phyloP scores from a whole-genome alignment of 2,329 filamentous ascomycete genomes.

The Tolypocladium amazonense region DNA sequence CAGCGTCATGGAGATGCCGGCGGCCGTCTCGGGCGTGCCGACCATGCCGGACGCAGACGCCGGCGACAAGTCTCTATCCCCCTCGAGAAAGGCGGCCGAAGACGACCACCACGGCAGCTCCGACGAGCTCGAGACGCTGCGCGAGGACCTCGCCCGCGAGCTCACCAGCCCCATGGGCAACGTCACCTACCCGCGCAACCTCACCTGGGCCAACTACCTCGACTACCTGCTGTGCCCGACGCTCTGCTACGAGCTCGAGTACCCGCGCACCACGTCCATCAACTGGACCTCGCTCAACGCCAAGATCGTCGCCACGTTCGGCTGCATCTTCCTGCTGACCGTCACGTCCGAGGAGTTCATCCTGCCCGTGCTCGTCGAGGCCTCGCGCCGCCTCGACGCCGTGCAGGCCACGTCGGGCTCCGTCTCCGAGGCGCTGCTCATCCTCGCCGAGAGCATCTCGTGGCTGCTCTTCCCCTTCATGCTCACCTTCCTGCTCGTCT shows the following conservation, averaged over 20 bases:
- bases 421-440: constrained; percentile 58
- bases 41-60: constrained; percentile 5
- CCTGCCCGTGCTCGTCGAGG: constrained; percentile 73
- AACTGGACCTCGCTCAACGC: constrained; percentile 73
- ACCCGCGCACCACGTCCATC: constrained; percentile 67
- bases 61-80: constrained; percentile 1
- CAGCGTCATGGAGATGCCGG: constrained; percentile 23
- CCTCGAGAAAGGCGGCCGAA: not conserved
- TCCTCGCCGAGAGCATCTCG: constrained; percentile 82
- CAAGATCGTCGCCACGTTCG: constrained; percentile 84
- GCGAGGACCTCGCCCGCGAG: constrained; percentile 81
- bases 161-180: constrained; percentile 83
- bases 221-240: constrained; percentile 91
- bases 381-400: constrained; percentile 40
- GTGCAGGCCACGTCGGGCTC: constrained; percentile 17
- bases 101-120: constrained; percentile 14
- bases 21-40: constrained; percentile 2
- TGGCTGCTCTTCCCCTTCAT: constrained; percentile 94
- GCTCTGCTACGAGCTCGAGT: constrained; percentile 94
- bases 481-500: constrained; percentile 89
- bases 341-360: constrained; percentile 93
- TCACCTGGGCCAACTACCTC: constrained; percentile 70
- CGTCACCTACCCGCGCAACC: constrained; percentile 81
- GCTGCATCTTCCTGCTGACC: constrained; percentile 90
- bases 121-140: constrained; percentile 55